Conservation (phyloP, 108 stramenopile genomes). For the Heterococcus sp. region DNA sequence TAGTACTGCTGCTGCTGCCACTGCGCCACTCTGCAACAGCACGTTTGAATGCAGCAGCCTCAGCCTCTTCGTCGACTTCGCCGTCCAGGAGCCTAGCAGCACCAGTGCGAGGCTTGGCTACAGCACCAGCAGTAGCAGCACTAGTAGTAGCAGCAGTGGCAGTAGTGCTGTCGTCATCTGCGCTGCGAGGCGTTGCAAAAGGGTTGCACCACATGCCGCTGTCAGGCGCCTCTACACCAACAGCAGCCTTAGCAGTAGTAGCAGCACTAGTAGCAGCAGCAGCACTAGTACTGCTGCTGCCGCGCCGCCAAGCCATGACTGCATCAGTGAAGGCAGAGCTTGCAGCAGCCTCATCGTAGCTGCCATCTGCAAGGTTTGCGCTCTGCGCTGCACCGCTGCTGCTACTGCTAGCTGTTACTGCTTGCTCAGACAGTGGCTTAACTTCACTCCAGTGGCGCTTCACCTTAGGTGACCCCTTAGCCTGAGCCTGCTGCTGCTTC, state of each 20-base stretch:
- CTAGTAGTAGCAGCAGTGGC: neutral
- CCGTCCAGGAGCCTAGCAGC: neutral
- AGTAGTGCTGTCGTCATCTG: neutral
- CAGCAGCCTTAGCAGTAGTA: neutral
- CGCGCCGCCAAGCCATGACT: slow-evolving; percentile 7
- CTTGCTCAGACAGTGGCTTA: slow-evolving; percentile 5
- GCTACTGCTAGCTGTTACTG: neutral
- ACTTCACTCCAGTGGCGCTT: slow-evolving; percentile 13
- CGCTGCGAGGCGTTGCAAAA: neutral
- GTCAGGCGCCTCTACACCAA: neutral
- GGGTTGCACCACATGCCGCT: slow-evolving; percentile 27
- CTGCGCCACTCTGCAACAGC: slow-evolving; percentile 53
- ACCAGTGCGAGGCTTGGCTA: neutral
- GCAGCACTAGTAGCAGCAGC: neutral
- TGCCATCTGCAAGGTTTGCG: slow-evolving; percentile 20
- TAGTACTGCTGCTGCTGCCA: slow-evolving; percentile 11
- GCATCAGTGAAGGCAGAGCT: slow-evolving; percentile 1
- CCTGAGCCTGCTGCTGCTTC: neutral
- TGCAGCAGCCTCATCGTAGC: slow-evolving; percentile 15
- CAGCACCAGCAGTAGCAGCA: neutral
- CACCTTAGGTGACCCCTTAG: neutral
- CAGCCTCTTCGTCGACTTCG: slow-evolving; percentile 49
- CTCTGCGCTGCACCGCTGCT: too few species aligned
- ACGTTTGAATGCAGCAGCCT: slow-evolving; percentile 43
- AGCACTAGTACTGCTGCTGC: neutral